A percentile compares a stretch with the other conserved stretches of the same genome.
These are phyloP conservation scores for Claviceps lovelessii DNA, from an alignment of 2,329 filamentous ascomycete genomes.

Conservation along the genomic window DNA sequence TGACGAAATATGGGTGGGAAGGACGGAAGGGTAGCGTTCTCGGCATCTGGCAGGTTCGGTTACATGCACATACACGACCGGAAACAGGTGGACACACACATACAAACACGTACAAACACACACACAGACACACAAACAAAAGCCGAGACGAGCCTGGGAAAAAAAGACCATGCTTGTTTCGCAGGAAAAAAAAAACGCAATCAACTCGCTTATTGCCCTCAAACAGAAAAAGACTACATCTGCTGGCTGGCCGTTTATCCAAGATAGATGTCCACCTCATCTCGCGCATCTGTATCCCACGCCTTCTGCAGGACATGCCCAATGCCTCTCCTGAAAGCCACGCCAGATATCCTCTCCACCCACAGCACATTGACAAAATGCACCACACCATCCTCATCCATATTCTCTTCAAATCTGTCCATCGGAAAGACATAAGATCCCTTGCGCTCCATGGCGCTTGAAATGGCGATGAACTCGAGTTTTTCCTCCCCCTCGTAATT, in stretches of 20 bases:
- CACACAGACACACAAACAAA: neutral
- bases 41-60: too few species aligned
- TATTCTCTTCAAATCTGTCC: conserved; percentile 26
- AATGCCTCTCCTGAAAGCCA: conserved; percentile 27
- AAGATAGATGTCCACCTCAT: conserved; percentile 27
- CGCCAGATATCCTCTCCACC: conserved; percentile 30
- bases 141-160: neutral
- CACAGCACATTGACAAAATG: conserved; percentile 33
- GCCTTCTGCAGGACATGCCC: conserved; percentile 27
- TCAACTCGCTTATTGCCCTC: neutral
- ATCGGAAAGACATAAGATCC: conserved; percentile 25
- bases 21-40: too few species aligned
- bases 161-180: neutral
- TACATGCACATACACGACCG: too few species aligned
- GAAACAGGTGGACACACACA: too few species aligned
- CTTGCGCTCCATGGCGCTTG: conserved; percentile 25
- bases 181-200: neutral
- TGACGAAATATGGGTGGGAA: too few species aligned
- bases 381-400: conserved; percentile 27
- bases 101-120: too few species aligned
- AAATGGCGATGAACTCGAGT: conserved; percentile 30
- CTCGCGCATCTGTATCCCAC: conserved; percentile 26
- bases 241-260: conserved; percentile 14
- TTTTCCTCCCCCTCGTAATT: conserved; percentile 31
- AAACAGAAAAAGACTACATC: neutral